Evolutionary conservation across 208 protist genomes (phyloP).

Genomic region (Crithidia bombi): DNA sequence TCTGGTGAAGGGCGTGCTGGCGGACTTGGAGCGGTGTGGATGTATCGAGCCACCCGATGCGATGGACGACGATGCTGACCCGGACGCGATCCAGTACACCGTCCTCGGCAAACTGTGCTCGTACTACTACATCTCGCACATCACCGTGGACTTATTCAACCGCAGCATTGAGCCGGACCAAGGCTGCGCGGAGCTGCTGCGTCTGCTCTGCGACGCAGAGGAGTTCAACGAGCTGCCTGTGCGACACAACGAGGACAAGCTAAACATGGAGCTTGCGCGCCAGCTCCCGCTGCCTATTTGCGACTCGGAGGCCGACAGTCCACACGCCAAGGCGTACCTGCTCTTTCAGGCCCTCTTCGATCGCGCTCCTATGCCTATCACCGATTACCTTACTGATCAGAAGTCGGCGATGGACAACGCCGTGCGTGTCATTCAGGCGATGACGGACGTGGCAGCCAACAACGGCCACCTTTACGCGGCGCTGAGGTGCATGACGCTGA

Average conservation of each 20-base stretch:
- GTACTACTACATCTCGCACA: slow-evolving; percentile 99
- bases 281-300: slow-evolving; percentile 76
- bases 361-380: slow-evolving; percentile 92
- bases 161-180: slow-evolving; percentile 60
- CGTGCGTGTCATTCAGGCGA: slow-evolving; percentile 95
- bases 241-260: slow-evolving; percentile 99
- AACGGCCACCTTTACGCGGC: slow-evolving; percentile 91
- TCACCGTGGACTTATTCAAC: slow-evolving; percentile 94
- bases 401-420: slow-evolving; percentile 98
- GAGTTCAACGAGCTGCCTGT: slow-evolving; percentile 98
- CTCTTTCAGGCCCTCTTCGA: slow-evolving; percentile 98
- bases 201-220: slow-evolving; percentile 88
- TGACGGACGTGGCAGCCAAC: slow-evolving; percentile 96
- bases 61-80: slow-evolving; percentile 57
- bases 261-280: slow-evolving; percentile 92
- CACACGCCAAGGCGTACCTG: slow-evolving; percentile 97
- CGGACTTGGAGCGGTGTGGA: slow-evolving; percentile 81
- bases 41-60: slow-evolving; percentile 76
- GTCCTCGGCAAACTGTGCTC: slow-evolving; percentile 97
- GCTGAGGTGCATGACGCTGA: slow-evolving; percentile 91
- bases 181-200: slow-evolving; percentile 76
- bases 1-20: slow-evolving; percentile 82
- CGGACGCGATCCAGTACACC: slow-evolving; percentile 78
- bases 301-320: slow-evolving; percentile 75
- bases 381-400: slow-evolving; percentile 98